Evolutionary conservation across 257 asterid species (phyloP), one percentile per base, ranked within the genome.

Genomic region (Nicotiana noctiflora): DNA sequence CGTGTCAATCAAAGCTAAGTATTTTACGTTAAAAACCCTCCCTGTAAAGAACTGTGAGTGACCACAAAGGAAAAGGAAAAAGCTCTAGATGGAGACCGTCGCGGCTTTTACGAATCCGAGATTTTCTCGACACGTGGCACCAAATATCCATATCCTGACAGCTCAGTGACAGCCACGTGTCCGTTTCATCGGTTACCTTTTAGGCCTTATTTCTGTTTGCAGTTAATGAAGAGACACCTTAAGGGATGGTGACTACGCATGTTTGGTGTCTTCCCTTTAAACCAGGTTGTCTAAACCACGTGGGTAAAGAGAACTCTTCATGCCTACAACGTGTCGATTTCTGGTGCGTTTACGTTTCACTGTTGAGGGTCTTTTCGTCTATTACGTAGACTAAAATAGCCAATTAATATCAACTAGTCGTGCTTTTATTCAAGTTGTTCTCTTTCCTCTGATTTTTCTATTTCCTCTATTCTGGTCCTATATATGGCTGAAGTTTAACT

Each of bases 261-360:
- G 82, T 63, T 76, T 37, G 74, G 29, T 83, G 68, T 81, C 77
- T 86, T 75, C 86, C 87, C 78, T 63, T 51, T 76, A 79, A 85
- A 84, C 66, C 84, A 56, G 81, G 86, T 55, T 79, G 83, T 86
- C 82, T 40, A 65, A 70, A 85, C 90, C 92, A 93, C 94, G 93
- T 92, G 95, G 88, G 34, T 18, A 70, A 44, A 70, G 21, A 70
- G 77, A 57, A 70, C 23, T 32, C 55, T 29, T 60, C 75, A 23
- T 46, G 9, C 63, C 34, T 51, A 49, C 77, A 94, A 92, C 97
- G 94, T 92, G 93, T 84, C 91, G 0, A 6, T 37, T 55, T 57
- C 64, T 6, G 19, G 17, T 31, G 31, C 77, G 31, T 64, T 76
- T 81, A 84, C 89, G 89, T 86, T 79, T 81, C 91, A 19, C 57